Evolutionary conservation across 2,329 filamentous ascomycete genomes (phyloP).

Genomic region (Ophiostoma quercus): DNA sequence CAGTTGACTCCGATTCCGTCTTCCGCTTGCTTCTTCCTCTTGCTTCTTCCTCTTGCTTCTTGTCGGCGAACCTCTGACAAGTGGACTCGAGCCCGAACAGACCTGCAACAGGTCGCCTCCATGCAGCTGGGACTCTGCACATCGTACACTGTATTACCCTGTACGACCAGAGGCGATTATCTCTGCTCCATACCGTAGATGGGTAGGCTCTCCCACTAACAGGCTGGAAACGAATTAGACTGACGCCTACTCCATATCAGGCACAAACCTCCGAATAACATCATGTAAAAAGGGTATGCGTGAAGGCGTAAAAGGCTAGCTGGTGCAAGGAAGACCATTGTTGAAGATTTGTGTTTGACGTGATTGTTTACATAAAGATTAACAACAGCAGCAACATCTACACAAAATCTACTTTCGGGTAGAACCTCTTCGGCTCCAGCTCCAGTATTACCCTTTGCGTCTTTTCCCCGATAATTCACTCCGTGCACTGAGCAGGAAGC

Average conservation of each 20-base stretch:
- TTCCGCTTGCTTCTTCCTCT: too few relatives aligned
- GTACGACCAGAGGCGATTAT: too few relatives aligned
- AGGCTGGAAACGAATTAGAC: background rate
- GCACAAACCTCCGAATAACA: slow-evolving; percentile 8
- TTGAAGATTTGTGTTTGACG: background rate
- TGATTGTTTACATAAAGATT: background rate
- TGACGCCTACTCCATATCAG: background rate
- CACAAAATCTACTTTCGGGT: slow-evolving; percentile 11
- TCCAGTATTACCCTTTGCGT: slow-evolving; percentile 5
- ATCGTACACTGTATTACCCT: background rate
- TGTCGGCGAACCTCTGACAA: background rate
- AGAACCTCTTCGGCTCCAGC: slow-evolving; percentile 11
- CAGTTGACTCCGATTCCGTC: background rate
- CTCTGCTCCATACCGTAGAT: background rate
- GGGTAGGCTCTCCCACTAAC: background rate
- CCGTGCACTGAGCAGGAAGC: background rate
- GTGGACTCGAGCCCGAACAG: background rate
- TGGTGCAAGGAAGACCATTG: background rate
- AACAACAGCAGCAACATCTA: background rate
- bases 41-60: background rate
- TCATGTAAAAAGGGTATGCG: background rate
- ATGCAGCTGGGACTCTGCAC: background rate
- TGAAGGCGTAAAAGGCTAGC: background rate
- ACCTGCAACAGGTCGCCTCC: slow-evolving; percentile 1
- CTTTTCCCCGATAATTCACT: background rate